Evolutionary conservation across 805 yeast species (phyloP), one percentile per base, ranked within the genome.

Genomic region (Nakazawaea peltata): DNA sequence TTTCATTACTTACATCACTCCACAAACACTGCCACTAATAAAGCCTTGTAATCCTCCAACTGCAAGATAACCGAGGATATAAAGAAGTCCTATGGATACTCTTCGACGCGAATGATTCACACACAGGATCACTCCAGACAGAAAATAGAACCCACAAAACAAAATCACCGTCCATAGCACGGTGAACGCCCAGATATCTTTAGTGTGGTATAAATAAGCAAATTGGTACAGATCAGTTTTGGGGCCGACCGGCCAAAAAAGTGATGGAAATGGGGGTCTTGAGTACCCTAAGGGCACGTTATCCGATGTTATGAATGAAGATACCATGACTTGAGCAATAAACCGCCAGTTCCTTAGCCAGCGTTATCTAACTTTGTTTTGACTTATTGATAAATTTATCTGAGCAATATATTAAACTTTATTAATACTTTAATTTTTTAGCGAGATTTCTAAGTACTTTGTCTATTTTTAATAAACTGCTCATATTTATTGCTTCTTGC

Each of bases 121-220:
- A 4, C 70, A 61, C 3, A 92, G 87, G 43, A 78, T 58, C 0
- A 63, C 28, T 0, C 92, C 94, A 0, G 88, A 80, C 0, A 72
- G 61, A 1, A 65, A 50, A 53, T 86, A 85, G 40, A 83, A 69
- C 1, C 67, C 74, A 1, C 65, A 63, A 52, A 74, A 80, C 44
- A 84, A 59, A 7, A 87, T 77, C 31, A 90, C 46, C 11, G 81
- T 69, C 97, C 98, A 90, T 46, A 61, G 69, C 8, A 85, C 64
- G 0, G 95, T 84, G 64, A 84, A 90, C 44, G 56, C 59, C 92
- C 95, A 88, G 12, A 90, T 74, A 47, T 86, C 96, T 13, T 52
- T 44, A 2, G 77, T 59, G 47, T 75, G 72, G 58, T 84, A 90
- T 4, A 90, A 69, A 44, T 69, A 75, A 24, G 86, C 68, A 5